Conservation (phyloP, 257 asterid species). For the Solanum chiquidenum region DNA sequence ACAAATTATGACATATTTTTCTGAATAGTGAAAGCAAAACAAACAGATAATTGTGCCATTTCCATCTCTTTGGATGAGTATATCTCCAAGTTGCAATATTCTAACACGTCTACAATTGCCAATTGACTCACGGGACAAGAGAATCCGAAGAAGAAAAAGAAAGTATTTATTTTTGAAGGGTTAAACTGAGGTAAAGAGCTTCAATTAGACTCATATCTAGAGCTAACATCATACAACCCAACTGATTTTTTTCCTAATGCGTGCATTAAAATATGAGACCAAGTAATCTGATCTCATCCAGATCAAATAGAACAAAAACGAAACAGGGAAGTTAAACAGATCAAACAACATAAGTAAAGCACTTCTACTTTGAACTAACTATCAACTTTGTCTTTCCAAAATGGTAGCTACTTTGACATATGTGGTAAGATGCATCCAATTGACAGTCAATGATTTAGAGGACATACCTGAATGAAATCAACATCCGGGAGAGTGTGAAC, state of each 20-base stretch:
- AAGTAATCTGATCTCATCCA: neutral
- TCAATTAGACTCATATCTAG: neutral
- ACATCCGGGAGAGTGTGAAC: constrained; percentile 47
- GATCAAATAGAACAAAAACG: neutral
- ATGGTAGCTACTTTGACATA: neutral
- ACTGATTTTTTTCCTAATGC: neutral
- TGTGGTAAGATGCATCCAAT: neutral
- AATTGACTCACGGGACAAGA: neutral
- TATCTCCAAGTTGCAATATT: neutral
- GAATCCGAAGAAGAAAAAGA: neutral
- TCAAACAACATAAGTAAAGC: neutral
- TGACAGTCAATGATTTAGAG: neutral
- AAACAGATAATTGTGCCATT: neutral
- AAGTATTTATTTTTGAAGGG: neutral
- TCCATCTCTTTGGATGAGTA: neutral
- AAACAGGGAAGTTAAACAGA: neutral
- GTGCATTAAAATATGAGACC: neutral
- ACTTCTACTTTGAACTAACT: neutral
- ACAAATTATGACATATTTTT: neutral
- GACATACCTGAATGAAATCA: constrained; percentile 70
- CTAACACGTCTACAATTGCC: neutral
- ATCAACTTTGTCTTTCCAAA: neutral
- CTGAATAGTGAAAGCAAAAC: neutral
- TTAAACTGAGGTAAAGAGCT: neutral
- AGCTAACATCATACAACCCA: neutral